phyloP scores from a whole-genome alignment of 2,329 filamentous ascomycete species.

The Fusarium piperis region DNA sequence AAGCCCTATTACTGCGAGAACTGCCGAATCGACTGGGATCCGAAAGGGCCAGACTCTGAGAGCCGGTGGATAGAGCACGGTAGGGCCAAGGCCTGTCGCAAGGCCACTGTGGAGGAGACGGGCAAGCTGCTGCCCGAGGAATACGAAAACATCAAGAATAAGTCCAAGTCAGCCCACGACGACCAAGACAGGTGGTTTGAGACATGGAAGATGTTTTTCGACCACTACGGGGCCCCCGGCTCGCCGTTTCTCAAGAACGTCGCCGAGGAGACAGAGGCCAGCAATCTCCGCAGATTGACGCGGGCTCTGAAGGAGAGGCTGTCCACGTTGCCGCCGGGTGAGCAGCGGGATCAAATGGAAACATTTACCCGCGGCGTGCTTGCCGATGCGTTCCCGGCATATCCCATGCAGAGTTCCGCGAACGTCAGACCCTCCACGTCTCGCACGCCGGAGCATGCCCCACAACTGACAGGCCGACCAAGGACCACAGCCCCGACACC shows the following conservation, averaged over 20 bases:
- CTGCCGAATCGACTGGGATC: not conserved
- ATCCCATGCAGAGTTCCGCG: not conserved
- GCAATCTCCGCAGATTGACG: not conserved
- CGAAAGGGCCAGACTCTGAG: too few species aligned
- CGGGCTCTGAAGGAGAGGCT: not conserved
- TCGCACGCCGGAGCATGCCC: not conserved
- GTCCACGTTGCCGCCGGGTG: not conserved
- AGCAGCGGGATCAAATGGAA: not conserved
- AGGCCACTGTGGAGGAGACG: too few species aligned
- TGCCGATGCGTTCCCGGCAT: not conserved
- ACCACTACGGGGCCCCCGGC: too few species aligned
- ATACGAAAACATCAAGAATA: too few species aligned
- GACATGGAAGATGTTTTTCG: too few species aligned
- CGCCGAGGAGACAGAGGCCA: not conserved
- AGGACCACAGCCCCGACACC: not conserved
- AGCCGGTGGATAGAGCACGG: too few species aligned
- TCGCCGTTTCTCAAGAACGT: not conserved
- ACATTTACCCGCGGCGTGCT: not conserved
- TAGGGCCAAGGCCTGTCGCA: too few species aligned
- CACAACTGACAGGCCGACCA: not conserved
- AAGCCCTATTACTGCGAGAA: not conserved
- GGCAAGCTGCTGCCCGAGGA: too few species aligned
- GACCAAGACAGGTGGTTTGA: too few species aligned
- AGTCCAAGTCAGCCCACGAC: too few species aligned
- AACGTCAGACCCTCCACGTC: not conserved